Evolutionary conservation across 495 filamentous ascomycete genomes (phyloP).

Genomic region (Hyaloscypha hepaticicola): DNA sequence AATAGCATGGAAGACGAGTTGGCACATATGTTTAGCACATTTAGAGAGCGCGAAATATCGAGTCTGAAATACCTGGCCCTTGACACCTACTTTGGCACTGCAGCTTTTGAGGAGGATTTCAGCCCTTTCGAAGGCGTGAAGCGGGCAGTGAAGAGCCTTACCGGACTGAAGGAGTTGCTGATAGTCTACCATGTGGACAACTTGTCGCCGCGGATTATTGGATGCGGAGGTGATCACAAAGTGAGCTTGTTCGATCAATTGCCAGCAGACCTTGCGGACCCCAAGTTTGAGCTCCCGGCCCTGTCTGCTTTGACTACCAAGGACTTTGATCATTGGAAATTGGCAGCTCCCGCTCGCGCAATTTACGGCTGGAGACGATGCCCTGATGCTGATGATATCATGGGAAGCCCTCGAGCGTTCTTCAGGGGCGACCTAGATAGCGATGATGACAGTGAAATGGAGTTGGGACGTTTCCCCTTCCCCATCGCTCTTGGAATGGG

Average conservation of each 20-base stretch:
- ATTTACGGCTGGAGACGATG: conserved; percentile 9
- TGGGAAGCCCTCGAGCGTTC: background rate
- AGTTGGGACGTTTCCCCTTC: background rate
- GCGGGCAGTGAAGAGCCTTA: background rate
- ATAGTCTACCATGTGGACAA: background rate
- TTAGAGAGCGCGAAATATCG: conserved; percentile 1
- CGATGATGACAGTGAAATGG: background rate
- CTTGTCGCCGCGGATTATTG: background rate
- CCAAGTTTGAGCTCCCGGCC: background rate
- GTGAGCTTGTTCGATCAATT: background rate
- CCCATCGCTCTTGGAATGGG: background rate
- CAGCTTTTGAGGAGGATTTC: background rate
- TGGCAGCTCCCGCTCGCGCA: background rate
- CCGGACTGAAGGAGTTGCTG: background rate
- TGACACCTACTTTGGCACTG: background rate
- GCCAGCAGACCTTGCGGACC: background rate
- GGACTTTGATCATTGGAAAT: background rate
- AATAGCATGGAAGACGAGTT: background rate
- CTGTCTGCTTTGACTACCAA: background rate
- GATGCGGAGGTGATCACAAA: background rate
- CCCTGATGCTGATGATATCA: background rate
- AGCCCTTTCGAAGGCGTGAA: background rate
- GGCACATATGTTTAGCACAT: background rate
- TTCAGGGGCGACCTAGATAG: background rate
- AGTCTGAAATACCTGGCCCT: conserved; percentile 5